phyloP scores from a whole-genome alignment of 495 filamentous ascomycete species.

The Xylaria acuta region DNA sequence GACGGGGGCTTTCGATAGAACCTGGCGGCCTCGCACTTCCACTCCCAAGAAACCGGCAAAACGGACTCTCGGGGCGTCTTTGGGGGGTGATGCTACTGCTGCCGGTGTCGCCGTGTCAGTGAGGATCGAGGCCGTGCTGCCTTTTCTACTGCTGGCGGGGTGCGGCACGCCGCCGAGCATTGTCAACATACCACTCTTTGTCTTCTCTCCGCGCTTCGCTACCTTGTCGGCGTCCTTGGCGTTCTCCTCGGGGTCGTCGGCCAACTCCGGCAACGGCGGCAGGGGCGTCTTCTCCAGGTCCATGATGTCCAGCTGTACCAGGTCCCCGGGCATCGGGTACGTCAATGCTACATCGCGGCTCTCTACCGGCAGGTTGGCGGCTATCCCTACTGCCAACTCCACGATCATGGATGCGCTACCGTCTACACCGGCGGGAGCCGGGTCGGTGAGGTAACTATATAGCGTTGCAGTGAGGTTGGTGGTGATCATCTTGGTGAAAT shows the following conservation, averaged over 20 bases:
- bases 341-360: constrained; percentile 88
- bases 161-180: constrained; percentile 39
- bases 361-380: constrained; percentile 85
- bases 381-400: constrained; percentile 86
- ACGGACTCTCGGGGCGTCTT: constrained; percentile 65
- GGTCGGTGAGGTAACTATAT: constrained; percentile 74
- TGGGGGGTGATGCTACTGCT: constrained; percentile 46
- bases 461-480: constrained; percentile 73
- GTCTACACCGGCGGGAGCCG: constrained; percentile 76
- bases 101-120: constrained; percentile 48
- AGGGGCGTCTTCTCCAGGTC: constrained; percentile 77
- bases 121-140: constrained; percentile 42
- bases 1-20: constrained; percentile 90
- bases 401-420: constrained; percentile 88
- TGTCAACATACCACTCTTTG: constrained; percentile 44
- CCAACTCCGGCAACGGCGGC: constrained; percentile 66
- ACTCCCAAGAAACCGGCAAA: constrained; percentile 86
- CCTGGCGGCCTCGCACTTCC: constrained; percentile 81
- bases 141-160: constrained; percentile 46
- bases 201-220: constrained; percentile 44
- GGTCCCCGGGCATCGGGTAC: constrained; percentile 77
- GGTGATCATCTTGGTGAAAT: constrained; percentile 72
- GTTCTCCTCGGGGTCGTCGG: constrained; percentile 57
- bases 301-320: constrained; percentile 75
- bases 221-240: constrained; percentile 53